Base-by-base conservation (phyloP, 2,329 filamentous ascomycete genomes). In the Davidsoniella eucalypti region DNA sequence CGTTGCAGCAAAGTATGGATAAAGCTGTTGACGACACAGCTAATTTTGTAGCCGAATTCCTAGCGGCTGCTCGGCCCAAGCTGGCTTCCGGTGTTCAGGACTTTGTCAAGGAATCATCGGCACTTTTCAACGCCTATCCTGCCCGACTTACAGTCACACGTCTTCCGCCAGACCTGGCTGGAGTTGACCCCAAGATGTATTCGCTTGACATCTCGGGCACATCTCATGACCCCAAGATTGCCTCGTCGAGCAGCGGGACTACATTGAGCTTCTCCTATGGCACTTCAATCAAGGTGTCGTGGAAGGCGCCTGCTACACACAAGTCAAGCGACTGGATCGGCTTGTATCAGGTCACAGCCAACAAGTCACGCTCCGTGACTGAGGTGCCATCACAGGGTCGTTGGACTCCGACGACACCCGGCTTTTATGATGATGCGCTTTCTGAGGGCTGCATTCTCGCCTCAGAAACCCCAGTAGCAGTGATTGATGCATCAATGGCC, bases 301-400 rank as follows among this genome's bases (percentile, higher is more conserved):
- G 92, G 92, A 84, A 78, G 25, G 92, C 90, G 0, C 90, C 92
- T 0, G 71, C 79, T 37, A 85, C 87, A 56, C 92, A 96, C 65
- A 82, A 80, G 66, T 87, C 84, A 62, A 84, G 82, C 59, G 92
- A 98, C 64, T 98, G 92, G 92, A 80, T 98, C 49, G 90, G 90
- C 3, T 72, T 98, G 5, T 98, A 96, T 69, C 87, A 88, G 76
- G 87, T 98, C 2, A 87, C 87, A 2, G 90, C 96, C 65, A 98
- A 95, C 61, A 76, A 80, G 5, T 92, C 85, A 6, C 78, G 90
- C 39, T 85, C 94, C 38, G 69, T 82, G 12, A 94, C 92, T 2
- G 80, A 85, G 48, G 78, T 95, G 8, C 78, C 86, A 3, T 93
- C 87, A 1, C 78, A 90, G 50, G 88, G 90, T 37, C 80, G 92